Evolutionary conservation across 169 alveolate genomes (phyloP), one percentile per base, ranked within the genome.

Genomic region (Plasmodium gaboni): DNA sequence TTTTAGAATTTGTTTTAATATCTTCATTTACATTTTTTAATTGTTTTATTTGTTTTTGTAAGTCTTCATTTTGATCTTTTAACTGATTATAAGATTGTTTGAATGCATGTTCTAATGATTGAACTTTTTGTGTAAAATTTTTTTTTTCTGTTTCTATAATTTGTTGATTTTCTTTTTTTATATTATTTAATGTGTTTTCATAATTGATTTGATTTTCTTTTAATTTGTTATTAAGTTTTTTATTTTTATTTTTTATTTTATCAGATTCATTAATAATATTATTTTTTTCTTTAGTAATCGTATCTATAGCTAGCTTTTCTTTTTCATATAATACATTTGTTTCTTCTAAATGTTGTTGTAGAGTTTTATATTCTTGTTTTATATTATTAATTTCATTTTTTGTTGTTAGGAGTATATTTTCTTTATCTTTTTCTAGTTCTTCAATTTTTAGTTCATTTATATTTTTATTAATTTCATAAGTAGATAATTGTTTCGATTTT

Each of bases 231-330:
- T 55, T 53, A 24, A 80, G 67, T 80, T 80, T 80, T 80, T 80
- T 80, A 50, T 80, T 67, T 48, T 70, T 80, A 67, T 46, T 67
- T 67, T 80, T 80, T n/a, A 80, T 55, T 71, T 59, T 38, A 19
- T 68, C 83, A 70, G 63, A 80, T 69, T 80, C 90, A 67, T 80
- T 67, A 57, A 80, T 67, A 46, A 80, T 53, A 24, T 80, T 65
- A 32, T 80, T 68, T 80, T 80, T 80, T 26, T 61, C 90, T 42
- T 80, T 26, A 44, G 12, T 80, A 46, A 80, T 15, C 17, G 67
- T 65, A 53, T 80, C 73, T 55, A 80, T 80, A n/a, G 69, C 83
- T 67, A 67, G 83, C 32, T 80, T 80, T 68, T 80, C 85, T 57
- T 80, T 80, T 13, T 24, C 15, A 53, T 80, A 80, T 19, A 80